phyloP scores from a whole-genome alignment of 345 rosid species.

The Psidium friedrichsthalianum region DNA sequence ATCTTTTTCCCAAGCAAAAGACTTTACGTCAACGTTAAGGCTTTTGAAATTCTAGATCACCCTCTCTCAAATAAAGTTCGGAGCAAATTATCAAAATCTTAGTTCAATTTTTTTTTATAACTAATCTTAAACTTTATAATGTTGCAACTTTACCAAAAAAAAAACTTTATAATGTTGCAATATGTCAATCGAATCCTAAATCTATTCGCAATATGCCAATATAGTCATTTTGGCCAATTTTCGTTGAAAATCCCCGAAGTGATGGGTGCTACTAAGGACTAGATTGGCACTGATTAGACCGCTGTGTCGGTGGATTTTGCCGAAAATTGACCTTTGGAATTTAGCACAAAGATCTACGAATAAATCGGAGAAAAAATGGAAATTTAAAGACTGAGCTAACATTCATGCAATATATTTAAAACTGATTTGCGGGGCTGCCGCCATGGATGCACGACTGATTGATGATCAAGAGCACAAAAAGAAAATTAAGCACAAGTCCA shows the following conservation, averaged over 20 bases:
- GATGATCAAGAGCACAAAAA: not conserved
- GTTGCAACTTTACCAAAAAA: no score
- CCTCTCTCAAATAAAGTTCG: not conserved
- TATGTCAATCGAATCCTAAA: not conserved
- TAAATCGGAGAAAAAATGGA: not conserved
- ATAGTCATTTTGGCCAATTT: accelerated
- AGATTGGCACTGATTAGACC: accelerated
- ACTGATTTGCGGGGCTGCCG: not conserved
- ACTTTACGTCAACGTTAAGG: not conserved
- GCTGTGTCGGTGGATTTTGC: not conserved
- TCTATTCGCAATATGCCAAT: not conserved
- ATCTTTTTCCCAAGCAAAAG: not conserved
- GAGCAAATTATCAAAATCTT: not conserved
- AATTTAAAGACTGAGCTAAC: accelerated
- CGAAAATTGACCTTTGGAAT: not conserved
- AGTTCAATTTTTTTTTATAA: not conserved
- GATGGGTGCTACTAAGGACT: accelerated
- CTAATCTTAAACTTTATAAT: not conserved
- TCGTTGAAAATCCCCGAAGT: not conserved
- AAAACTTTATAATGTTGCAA: no score
- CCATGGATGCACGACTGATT: not conserved
- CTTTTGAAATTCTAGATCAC: not conserved
- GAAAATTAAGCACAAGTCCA: not conserved
- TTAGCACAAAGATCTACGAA: accelerated
- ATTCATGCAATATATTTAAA: accelerated